A percentile compares a stretch with the other conserved stretches of the same genome.
These are phyloP conservation scores for Sanghuangporus sanghuang DNA, from an alignment of 1,284 basidiomycete species.

Conservation along the genomic window DNA sequence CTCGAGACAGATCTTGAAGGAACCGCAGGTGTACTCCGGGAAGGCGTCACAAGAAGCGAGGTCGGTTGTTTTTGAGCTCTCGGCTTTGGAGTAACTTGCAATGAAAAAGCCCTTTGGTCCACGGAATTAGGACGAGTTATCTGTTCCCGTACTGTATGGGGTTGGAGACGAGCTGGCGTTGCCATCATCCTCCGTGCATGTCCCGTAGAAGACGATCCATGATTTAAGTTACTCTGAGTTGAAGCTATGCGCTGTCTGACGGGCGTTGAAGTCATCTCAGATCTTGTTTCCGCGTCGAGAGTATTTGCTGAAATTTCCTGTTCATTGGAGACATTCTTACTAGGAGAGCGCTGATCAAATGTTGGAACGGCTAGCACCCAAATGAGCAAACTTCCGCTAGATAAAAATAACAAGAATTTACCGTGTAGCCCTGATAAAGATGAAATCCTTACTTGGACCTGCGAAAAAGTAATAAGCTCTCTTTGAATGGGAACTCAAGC, in stretches of 20 bases:
- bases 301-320: not conserved
- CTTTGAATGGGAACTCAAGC: not conserved
- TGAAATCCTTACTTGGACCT: too few relatives aligned
- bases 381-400: too few relatives aligned
- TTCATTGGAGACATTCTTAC: not conserved
- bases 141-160: not conserved
- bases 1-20: not conserved
- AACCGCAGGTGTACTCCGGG: not conserved
- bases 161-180: not conserved
- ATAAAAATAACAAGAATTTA: too few relatives aligned
- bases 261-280: not conserved
- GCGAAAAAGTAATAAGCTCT: not conserved
- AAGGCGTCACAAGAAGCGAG: too few relatives aligned
- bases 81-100: not conserved
- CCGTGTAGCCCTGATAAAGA: too few relatives aligned
- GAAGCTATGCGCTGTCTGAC: not conserved
- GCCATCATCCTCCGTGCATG: not conserved
- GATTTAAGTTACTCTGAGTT: not conserved
- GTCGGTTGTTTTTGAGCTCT: not conserved
- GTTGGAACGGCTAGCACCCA: too few relatives aligned
- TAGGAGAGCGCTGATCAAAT: too few relatives aligned
- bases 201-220: too few relatives aligned
- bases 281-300: not conserved
- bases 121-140: not conserved
- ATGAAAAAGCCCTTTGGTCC: not conserved